phyloP scores from a whole-genome alignment of 768 basidiomycete species.

The Kockovaella imperatae region DNA sequence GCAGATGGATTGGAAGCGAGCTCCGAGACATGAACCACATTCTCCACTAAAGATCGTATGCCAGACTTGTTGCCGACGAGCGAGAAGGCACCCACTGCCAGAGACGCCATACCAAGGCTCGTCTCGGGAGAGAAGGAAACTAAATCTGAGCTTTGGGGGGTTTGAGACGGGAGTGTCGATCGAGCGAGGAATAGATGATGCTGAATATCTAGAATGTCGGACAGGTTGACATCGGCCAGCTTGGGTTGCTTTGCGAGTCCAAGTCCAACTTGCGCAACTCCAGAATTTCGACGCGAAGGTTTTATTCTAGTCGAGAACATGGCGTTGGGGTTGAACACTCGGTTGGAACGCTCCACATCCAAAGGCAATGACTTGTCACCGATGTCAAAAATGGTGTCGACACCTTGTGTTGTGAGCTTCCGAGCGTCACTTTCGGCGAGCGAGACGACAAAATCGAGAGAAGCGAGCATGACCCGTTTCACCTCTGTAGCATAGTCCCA shows the following conservation, averaged over 20 bases:
- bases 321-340: constrained; percentile 92
- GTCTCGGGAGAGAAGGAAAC: constrained; percentile 49
- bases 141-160: constrained; percentile 42
- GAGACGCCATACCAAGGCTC: constrained; percentile 49
- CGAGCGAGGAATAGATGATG: constrained; percentile 57
- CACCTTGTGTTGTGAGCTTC: constrained; percentile 56
- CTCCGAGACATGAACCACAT: constrained; percentile 65
- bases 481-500: constrained; percentile 84
- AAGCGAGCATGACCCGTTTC: constrained; percentile 63
- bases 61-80: constrained; percentile 82
- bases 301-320: constrained; percentile 73
- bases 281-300: constrained; percentile 51
- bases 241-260: constrained; percentile 69
- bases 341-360: constrained; percentile 68
- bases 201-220: constrained; percentile 76
- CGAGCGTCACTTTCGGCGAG: constrained; percentile 79
- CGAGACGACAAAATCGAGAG: constrained; percentile 70
- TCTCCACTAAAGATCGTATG: constrained; percentile 66
- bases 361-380: constrained; percentile 65
- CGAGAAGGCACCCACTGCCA: constrained; percentile 70
- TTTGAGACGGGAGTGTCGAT: constrained; percentile 49
- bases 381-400: constrained; percentile 59
- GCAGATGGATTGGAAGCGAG: constrained; percentile 64
- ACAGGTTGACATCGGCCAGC: constrained; percentile 67
- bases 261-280: constrained; percentile 72